phyloP scores from a whole-genome alignment of 371 early-diverging fungal genomes.

The Smittium culicis region DNA sequence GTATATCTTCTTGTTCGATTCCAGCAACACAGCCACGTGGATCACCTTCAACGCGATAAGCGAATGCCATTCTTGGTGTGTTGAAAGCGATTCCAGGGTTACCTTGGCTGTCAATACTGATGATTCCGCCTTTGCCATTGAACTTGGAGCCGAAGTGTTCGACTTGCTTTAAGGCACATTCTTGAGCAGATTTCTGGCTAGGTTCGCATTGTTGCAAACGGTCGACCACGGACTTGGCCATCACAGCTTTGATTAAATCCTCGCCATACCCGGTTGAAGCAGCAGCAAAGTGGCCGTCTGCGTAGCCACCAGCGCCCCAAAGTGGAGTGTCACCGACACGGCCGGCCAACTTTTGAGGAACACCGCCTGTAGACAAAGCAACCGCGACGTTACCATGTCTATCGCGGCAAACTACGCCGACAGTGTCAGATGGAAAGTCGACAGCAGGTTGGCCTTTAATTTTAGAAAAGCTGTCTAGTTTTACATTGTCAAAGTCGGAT shows the following conservation, averaged over 20 bases:
- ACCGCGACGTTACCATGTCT: constrained; percentile 2
- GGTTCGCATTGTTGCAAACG: neutral
- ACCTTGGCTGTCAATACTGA: neutral
- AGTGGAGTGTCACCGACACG: constrained; percentile 3
- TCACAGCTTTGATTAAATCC: neutral
- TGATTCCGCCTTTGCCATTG: constrained; percentile 1
- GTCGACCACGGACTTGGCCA: neutral
- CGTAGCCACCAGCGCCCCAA: constrained; percentile 8
- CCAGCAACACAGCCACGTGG: neutral
- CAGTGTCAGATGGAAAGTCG: constrained; percentile 10
- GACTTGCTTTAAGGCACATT: neutral
- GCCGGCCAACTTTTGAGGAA: neutral
- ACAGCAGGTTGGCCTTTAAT: too few species aligned
- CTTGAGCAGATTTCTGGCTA: neutral
- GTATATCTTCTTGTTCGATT: neutral
- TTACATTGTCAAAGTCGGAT: too few species aligned
- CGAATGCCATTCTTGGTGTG: neutral
- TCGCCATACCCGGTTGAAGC: constrained; percentile 6
- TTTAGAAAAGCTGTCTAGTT: too few species aligned
- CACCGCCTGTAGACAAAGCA: constrained; percentile 11
- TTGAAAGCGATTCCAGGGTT: constrained; percentile 1
- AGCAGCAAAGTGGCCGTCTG: constrained; percentile 1
- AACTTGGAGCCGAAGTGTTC: neutral
- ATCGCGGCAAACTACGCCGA: constrained; percentile 4
- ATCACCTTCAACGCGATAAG: neutral